Evolutionary conservation across 768 basidiomycete species (phyloP), one percentile per base, ranked within the genome.

Genomic region (Lactarius vividus): DNA sequence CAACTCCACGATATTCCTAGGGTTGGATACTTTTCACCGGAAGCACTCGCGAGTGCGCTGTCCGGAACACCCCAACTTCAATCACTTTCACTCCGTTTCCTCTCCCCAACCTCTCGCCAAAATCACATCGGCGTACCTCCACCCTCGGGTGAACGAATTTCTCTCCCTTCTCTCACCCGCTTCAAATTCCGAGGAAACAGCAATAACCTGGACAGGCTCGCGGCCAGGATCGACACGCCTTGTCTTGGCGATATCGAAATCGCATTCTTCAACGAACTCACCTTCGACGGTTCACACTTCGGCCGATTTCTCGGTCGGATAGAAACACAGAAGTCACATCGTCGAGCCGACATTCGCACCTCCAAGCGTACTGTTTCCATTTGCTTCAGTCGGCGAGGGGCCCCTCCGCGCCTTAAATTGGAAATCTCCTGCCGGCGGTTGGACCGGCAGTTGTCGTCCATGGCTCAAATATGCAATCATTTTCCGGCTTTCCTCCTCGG

Each of bases 161-260:
- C 15, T 28, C 49, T 52, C 49, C 49, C 49, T 52, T 52, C 49
- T 52, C 49, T 52, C 26, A 26, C 49, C 23, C 49, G 23, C 49
- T 52, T 52, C 49, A 52, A 52, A 26, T 52, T 52, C 49, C 11
- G 49, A 52, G 49, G 49, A 52, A 52, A 26, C 49, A 52, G 49
- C 49, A 52, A 26, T 52, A 52, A 26, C 49, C 49, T 52, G 5
- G 49, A 52, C 49, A 52, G 49, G 49, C 49, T 52, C 26, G 23
- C 49, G 13, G 11, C 49, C 49, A 52, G 23, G 13, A 52, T 52
- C 13, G 49, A 52, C 13, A 26, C 49, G 0, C 26, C 49, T 15
- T 28, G 2, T 15, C 49, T 52, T 15, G 26, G 13, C 5, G 49
- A 52, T 26, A 52, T 52, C 26, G 49, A 52, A 52, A 28, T 52